Conservation (phyloP, 2,329 filamentous ascomycete species). For the Aspergillus sp. region DNA sequence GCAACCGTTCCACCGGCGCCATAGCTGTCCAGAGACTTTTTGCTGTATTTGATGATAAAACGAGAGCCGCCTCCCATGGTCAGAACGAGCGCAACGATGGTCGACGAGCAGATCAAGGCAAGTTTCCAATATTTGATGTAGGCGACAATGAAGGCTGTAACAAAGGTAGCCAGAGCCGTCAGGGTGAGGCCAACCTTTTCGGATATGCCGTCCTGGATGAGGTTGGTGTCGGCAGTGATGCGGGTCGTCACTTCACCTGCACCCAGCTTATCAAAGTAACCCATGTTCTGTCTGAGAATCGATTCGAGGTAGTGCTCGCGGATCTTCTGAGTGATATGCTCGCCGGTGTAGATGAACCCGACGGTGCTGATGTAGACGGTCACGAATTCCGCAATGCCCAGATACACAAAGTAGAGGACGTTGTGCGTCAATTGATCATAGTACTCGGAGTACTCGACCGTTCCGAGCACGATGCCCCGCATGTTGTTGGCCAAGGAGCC, state of each 20-base stretch:
- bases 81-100: constrained; percentile 73
- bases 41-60: constrained; percentile 79
- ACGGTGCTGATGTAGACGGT: constrained; percentile 77
- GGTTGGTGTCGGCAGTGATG: constrained; percentile 89
- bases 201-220: constrained; percentile 90
- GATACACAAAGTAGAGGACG: constrained; percentile 81
- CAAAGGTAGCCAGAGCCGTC: constrained; percentile 74
- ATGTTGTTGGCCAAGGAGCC: constrained; percentile 73
- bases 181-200: constrained; percentile 82
- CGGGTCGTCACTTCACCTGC: constrained; percentile 91
- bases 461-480: constrained; percentile 57
- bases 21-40: constrained; percentile 73
- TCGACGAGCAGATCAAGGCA: constrained; percentile 80
- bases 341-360: constrained; percentile 84
- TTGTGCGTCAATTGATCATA: constrained; percentile 57
- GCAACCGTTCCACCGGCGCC: constrained; percentile 82
- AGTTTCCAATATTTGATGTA: constrained; percentile 93
- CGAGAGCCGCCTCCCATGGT: constrained; percentile 71
- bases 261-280: constrained; percentile 88
- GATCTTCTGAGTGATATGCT: constrained; percentile 75
- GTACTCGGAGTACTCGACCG: constrained; percentile 55
- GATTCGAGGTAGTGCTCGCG: constrained; percentile 79
- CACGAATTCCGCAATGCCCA: constrained; percentile 76
- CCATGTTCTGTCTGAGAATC: constrained; percentile 84
- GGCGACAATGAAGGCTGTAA: constrained; percentile 84